Evolutionary conservation across 495 filamentous ascomycete genomes (phyloP), one percentile per base, ranked within the genome.

Genomic region (Ramalina peruviana): DNA sequence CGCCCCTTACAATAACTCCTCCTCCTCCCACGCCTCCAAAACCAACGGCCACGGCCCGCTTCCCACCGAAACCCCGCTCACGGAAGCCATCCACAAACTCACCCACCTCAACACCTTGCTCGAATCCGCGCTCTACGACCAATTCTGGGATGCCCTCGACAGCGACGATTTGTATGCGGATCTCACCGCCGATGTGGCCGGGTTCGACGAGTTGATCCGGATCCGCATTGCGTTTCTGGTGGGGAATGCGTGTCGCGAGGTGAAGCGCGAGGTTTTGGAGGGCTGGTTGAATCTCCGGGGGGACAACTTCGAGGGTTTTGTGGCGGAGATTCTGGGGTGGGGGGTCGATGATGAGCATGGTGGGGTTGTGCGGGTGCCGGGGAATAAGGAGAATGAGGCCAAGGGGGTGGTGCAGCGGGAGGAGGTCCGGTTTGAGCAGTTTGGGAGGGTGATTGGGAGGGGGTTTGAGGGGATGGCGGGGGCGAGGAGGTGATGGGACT

Each of bases 331-430:
- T 39, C 94, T 85, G 59, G 85, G 81, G 59, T 99, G 93, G 93
- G 78, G 77, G 57, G 72, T 96, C 26, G 78, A 82, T 36, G 59
- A 58, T 48, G 47, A 54, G 33, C 52, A 33, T 39, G 40, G 43
- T 21, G 67, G 60, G 33, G 69, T 79, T 25, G 78, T 90, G 46
- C 80, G 79, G 65, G 76, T 90, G 33, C 92, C 93, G 43, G 72
- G 83, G 62, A 99, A 97, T 66, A 84, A 92, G 66, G 93, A 99
- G 74, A 99, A 99, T 67, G 89, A 97, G 78, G 93, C 87, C 26
- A 89, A 92, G 75, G 90, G 89, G 59, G 86, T 87, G 39, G 85
- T 96, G 58, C 88, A 94, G 62, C 79, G 90, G 66, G 93, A 99
- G 74, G 87, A 88, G 54, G 93, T 99, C 43, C 85, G 86, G 71